Base-by-base conservation (phyloP, 2,329 filamentous ascomycete genomes). In the Sporothrix pseudoabietina region DNA sequence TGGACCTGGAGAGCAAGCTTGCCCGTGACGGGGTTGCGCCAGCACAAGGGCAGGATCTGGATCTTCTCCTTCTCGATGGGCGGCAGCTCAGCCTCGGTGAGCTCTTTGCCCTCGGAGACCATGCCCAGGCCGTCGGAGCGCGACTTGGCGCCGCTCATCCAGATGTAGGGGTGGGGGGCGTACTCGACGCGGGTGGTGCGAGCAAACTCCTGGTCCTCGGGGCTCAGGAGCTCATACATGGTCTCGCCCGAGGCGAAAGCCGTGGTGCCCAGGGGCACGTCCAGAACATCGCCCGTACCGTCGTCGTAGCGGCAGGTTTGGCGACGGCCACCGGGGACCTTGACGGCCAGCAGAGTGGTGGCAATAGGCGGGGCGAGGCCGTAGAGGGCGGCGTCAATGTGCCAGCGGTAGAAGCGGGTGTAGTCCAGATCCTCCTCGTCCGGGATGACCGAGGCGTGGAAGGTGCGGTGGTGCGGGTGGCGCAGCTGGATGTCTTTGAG, bases 351-450 rank as follows among this genome's bases (percentile, higher is more conserved):
- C 32, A 94, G 85, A 0, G 89, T 90, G 0, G 92, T 94, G 3
- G 90, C 92, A 35, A 90, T 85, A 1, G 92, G 91, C 3, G 92
- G 91, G n/a, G 92, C 88, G 7, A 94, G 86, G 22, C 88, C 90
- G 79, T 94, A 94, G 6, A 94, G 83, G 1, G 92, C 92, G 3
- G 92, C 92, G 78, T 94, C 92, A 71, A 94, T 94, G 80, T 94
- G 92, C 92, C 92, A 94, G 74, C 92, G 85, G 82, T 92, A 94
- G 82, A 93, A 90, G 82, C 82, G 83, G 3, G 86, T 87, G 74
- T 79, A 85, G 77, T 82, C 82, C 26, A 85, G 80, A 75, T 87
- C 85, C n/a, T 86, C 84, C 8, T 81, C 80, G 16, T 81, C 82
- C 0, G 91, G 86, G 75, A 94, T 88, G 26, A 83, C 79, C 5